Base-by-base conservation (phyloP, 2,329 filamentous ascomycete genomes). In the Didymella pinodella region DNA sequence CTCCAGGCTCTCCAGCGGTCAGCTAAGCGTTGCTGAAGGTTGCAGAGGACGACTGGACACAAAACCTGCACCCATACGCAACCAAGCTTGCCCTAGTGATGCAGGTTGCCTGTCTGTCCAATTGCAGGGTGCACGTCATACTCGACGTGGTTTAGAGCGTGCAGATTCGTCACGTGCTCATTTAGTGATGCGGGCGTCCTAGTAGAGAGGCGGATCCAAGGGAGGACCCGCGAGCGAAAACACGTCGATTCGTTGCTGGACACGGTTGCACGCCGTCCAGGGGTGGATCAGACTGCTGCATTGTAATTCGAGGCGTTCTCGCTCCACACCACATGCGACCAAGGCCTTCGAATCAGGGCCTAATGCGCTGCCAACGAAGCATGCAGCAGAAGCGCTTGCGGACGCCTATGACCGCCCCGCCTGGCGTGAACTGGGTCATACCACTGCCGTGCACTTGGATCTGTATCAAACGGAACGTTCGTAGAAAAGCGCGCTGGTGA, bases 291-390 rank as follows among this genome's bases (percentile, higher is more conserved):
- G 48, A 45, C 45, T 57, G 55, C 59, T 48, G 63, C 48, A 22
- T 20, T 61, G 41, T 72, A 68, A 75, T 74, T 72, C 65, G 72
- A 70, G 62, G 60, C 54, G 41, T 54, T 57, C 56, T 55, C 63
- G 61, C 62, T 59, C 48, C 57, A 68, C 64, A 54, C 71, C 69
- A 68, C 67, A 65, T 61, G 54, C 57, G 46, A 58, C 52, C 51
- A 59, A 47, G 56, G 50, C 45, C 56, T 57, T 68, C 71, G 64
- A 74, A 70, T 69, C 67, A 69, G 57, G 55, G 59, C 58, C 58
- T 59, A 67, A 66, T 71, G 72, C 73, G 70, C 65, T 74, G 74
- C 73, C 73, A 75, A 68, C 74, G 59, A 66, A 75, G 72, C 73
- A 68, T 75, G 73, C 73, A 69, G 66, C 61, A 54, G 59, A 61